These are phyloP conservation scores for Colletotrichum echinochloae DNA, from an alignment of 2,329 filamentous ascomycete species.

Conservation along the genomic window DNA sequence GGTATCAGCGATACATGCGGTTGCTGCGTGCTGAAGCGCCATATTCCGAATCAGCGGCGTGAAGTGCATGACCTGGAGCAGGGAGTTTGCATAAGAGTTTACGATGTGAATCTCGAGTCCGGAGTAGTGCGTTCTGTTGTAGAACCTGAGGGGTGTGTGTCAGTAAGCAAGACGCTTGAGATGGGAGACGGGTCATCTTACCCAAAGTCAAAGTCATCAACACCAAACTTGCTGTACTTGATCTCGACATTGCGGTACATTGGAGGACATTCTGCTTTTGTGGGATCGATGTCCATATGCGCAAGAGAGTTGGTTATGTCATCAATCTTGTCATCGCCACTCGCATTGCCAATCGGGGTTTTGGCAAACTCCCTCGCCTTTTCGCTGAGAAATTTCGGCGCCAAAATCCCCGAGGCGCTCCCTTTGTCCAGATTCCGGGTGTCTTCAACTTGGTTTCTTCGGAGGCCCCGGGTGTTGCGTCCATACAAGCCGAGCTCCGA, in stretches of 20 bases:
- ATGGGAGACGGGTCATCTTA: slow-evolving; percentile 55
- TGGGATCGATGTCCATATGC: slow-evolving; percentile 77
- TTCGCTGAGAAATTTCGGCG: slow-evolving; percentile 95
- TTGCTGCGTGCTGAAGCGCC: slow-evolving; percentile 88
- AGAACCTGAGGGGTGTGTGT: slow-evolving; percentile 71
- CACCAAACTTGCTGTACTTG: slow-evolving; percentile 98
- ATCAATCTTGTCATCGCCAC: slow-evolving; percentile 57
- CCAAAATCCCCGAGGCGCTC: slow-evolving; percentile 71
- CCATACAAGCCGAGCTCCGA: slow-evolving; percentile 84
- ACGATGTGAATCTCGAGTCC: slow-evolving; percentile 96
- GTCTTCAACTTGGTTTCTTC: slow-evolving; percentile 86
- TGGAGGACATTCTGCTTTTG: slow-evolving; percentile 83
- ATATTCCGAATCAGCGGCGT: slow-evolving; percentile 89
- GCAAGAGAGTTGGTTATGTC: slow-evolving; percentile 75
- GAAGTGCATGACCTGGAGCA: slow-evolving; percentile 92
- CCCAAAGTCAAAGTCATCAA: slow-evolving; percentile 99
- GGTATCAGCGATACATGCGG: slow-evolving; percentile 82
- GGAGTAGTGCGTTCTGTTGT: slow-evolving; percentile 92
- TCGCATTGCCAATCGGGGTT: slow-evolving; percentile 56
- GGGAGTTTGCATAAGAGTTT: slow-evolving; percentile 94
- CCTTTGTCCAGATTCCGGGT: slow-evolving; percentile 73
- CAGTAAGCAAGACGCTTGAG: slow-evolving; percentile 29
- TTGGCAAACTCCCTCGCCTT: slow-evolving; percentile 79
- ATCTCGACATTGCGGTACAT: slow-evolving; percentile 97
- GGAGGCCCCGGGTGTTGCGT: slow-evolving; percentile 77